phyloP scores from a whole-genome alignment of 768 basidiomycete genomes.

The Harrya chromipes region DNA sequence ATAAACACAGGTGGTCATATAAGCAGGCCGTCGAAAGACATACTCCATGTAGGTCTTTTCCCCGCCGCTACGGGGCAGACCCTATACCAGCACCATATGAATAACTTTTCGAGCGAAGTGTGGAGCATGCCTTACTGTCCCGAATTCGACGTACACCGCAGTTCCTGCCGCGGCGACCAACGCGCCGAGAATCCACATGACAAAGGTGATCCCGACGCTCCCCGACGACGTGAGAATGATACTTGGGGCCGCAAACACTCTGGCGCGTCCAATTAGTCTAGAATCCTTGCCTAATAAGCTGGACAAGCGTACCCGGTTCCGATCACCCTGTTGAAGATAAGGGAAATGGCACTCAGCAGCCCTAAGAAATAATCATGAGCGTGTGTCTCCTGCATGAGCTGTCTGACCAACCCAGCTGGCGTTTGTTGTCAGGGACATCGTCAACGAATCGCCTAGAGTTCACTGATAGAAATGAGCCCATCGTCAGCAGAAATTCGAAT shows the following conservation, averaged over 20 bases:
- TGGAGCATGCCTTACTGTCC: conserved; percentile 47
- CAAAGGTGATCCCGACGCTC: conserved; percentile 63
- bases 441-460: conserved; percentile 29
- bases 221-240: conserved; percentile 65
- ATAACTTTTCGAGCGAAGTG: neutral
- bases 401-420: conserved; percentile 45
- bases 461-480: conserved; percentile 1
- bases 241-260: conserved; percentile 70
- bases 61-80: conserved; percentile 66
- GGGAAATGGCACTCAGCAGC: conserved; percentile 50
- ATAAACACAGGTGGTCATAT: conserved; percentile 58
- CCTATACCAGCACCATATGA: conserved; percentile 35
- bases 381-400: neutral
- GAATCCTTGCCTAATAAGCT: neutral
- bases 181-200: conserved; percentile 72
- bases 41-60: conserved; percentile 78
- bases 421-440: conserved; percentile 45
- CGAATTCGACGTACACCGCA: conserved; percentile 70
- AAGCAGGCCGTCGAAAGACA: conserved; percentile 61
- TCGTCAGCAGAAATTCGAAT: neutral
- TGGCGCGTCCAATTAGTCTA: conserved; percentile 25
- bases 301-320: conserved; percentile 56
- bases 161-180: conserved; percentile 63
- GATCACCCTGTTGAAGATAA: conserved; percentile 76
- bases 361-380: conserved; percentile 8